Evolutionary conservation across 441 rosid genomes (phyloP).

Genomic region (Mallotus japonicus): DNA sequence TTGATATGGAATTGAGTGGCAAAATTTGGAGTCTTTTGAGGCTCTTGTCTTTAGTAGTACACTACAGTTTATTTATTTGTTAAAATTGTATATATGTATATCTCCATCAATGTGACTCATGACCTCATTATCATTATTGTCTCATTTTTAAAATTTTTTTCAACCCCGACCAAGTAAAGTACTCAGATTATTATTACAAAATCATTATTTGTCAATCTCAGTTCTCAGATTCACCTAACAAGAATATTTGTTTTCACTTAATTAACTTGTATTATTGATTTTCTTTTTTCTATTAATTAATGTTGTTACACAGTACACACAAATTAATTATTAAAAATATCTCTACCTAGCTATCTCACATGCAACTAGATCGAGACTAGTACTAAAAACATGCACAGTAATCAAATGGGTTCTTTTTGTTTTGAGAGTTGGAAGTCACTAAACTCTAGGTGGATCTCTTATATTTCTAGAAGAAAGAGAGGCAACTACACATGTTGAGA

Average conservation of each 20-base stretch:
- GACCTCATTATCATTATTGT: not conserved
- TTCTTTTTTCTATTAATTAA: too few species aligned
- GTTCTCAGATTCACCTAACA: constrained; percentile 20
- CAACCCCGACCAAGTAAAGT: not conserved
- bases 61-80: too few species aligned
- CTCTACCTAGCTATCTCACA: constrained; percentile 2
- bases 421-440: constrained; percentile 28
- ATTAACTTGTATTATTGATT: not conserved
- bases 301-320: too few species aligned
- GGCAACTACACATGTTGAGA: constrained; percentile 15
- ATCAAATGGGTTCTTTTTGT: constrained; percentile 10
- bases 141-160: not conserved
- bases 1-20: constrained; percentile 29
- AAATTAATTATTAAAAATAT: not conserved
- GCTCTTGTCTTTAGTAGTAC: constrained; percentile 25
- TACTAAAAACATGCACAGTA: constrained; percentile 18
- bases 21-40: constrained; percentile 47
- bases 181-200: constrained; percentile 32
- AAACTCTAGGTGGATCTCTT: constrained; percentile 29
- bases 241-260: not conserved
- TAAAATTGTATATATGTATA: not conserved
- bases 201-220: constrained; percentile 25
- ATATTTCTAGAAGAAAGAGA: constrained; percentile 14
- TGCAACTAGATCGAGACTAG: not conserved
- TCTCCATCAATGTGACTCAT: not conserved